These are phyloP conservation scores for Rhododendron vialii DNA, from an alignment of 148 eudicot species.

Conservation along the genomic window DNA sequence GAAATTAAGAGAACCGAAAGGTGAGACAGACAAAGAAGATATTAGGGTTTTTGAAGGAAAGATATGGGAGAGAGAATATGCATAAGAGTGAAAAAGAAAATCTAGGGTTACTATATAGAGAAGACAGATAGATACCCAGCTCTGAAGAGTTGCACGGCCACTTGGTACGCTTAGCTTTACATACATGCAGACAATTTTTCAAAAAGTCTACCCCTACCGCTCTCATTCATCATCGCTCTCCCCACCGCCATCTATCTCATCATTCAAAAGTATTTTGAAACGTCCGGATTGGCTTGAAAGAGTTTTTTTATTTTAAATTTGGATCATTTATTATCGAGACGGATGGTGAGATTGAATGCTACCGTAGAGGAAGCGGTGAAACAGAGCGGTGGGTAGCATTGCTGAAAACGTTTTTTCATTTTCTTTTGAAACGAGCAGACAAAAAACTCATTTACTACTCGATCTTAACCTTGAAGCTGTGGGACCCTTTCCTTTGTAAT, in stretches of 20 bases:
- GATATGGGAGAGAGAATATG: background rate
- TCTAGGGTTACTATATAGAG: slow-evolving; percentile 19
- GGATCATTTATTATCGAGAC: too few relatives aligned
- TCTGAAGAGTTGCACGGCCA: slow-evolving; percentile 6
- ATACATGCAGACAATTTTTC: background rate
- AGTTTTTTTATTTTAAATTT: too few relatives aligned
- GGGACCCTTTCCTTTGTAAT: background rate
- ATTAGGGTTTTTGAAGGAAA: background rate
- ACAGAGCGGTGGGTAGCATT: too few relatives aligned
- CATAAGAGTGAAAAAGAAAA: slow-evolving; percentile 11
- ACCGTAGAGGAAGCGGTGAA: too few relatives aligned
- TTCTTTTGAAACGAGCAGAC: too few relatives aligned
- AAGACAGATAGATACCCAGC: background rate
- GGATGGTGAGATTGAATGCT: too few relatives aligned
- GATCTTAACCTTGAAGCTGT: background rate
- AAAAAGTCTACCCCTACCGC: too few relatives aligned
- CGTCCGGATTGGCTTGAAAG: too few relatives aligned
- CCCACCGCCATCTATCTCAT: too few relatives aligned
- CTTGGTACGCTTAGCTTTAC: background rate
- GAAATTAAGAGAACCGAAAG: background rate
- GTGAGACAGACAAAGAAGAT: background rate
- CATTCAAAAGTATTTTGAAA: too few relatives aligned
- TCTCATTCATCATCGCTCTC: too few relatives aligned
- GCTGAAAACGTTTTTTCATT: background rate
- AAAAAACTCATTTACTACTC: background rate